Evolutionary conservation across 306 rosid genomes (phyloP), one percentile per base, ranked within the genome.

Genomic region (Begonia peltatifolia): DNA sequence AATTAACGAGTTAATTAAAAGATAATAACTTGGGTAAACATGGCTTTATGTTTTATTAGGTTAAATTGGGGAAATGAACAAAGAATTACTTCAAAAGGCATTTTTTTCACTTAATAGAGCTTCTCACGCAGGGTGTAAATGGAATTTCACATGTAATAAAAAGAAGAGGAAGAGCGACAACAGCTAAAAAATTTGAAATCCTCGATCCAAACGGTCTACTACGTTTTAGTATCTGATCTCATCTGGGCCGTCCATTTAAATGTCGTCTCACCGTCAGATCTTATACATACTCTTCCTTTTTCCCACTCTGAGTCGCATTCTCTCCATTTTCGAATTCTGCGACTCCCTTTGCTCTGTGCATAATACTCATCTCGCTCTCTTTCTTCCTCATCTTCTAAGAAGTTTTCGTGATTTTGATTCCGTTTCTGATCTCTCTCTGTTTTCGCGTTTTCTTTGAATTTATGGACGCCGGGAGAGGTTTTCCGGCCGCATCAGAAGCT

Each of bases 401-500:
- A 30, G 38, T 30, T 30, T 20, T 30, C 38, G 38, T 30, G 38
- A 30, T 30, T 30, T 1, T 30, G 38, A 30, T 30, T 30, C 38
- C 48, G 14, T 44, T 10, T 44, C 14, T 11, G 14, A 44, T 2
- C 11, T 44, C 48, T 44, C 14, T 9, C 12, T 42, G 46, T 2
- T 42, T 20, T 20, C 2, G 23, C 4, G 9, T 10, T 44, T n/a
- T 10, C 14, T 44, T 12, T 44, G 14, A 44, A 12, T 44, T n/a
- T n/a, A 44, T 10, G 48, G n/a, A 44, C 48, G 14, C 48, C 14
- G 14, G 14, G 14, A 44, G 48, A 44, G 48, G 14, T 58, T 51
- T 90, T 95, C 69, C 99, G 46, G 83, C 86, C 74, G 49, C 83
- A 18, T 90, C 94, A 0, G 95, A 90, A 65, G 77, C 95, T 0